A percentile compares a stretch with the other conserved stretches of the same genome.
phyloP scores from a whole-genome alignment of 2,329 filamentous ascomycete genomes.

The Ophiostoma perfectum region DNA sequence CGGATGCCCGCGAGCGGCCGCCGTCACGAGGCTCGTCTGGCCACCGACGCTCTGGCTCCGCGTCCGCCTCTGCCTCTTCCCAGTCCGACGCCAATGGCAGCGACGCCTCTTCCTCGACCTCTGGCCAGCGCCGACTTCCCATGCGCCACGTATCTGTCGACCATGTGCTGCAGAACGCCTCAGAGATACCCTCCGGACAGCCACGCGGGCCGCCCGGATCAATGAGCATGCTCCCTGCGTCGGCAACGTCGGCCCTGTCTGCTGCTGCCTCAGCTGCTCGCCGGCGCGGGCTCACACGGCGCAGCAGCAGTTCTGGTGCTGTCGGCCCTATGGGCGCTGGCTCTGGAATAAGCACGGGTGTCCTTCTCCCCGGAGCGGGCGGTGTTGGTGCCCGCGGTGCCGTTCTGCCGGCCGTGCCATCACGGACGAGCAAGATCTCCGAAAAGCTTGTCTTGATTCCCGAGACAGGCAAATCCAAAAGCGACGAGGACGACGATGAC shows the following conservation, averaged over 20 bases:
- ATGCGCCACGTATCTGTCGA: conserved; percentile 86
- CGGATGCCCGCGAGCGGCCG: conserved; percentile 50
- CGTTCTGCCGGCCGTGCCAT: conserved; percentile 58
- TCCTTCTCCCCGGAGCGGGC: conserved; percentile 35
- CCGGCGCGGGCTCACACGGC: conserved; percentile 20
- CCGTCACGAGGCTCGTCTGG: conserved; percentile 29
- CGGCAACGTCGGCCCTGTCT: conserved; percentile 17
- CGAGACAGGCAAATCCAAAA: conserved; percentile 49
- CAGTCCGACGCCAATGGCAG: not conserved
- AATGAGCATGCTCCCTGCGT: conserved; percentile 35
- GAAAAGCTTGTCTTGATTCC: conserved; percentile 95
- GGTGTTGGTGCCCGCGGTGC: conserved; percentile 22
- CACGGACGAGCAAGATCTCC: conserved; percentile 86
- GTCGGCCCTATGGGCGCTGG: not conserved
- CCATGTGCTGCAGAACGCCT: conserved; percentile 88
- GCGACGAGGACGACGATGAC: conserved; percentile 41
- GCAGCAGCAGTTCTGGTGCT: conserved; percentile 27
- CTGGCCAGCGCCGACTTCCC: conserved; percentile 32
- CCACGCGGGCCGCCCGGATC: conserved; percentile 66
- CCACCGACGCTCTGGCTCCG: conserved; percentile 12
- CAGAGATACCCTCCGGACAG: conserved; percentile 91
- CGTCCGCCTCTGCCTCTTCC: not conserved
- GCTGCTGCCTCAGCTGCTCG: conserved; percentile 19
- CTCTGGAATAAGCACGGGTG: not conserved
- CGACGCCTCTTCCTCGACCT: conserved; percentile 19